Evolutionary conservation across 768 basidiomycete genomes (phyloP).

Genomic region (Phallus indusiatus): DNA sequence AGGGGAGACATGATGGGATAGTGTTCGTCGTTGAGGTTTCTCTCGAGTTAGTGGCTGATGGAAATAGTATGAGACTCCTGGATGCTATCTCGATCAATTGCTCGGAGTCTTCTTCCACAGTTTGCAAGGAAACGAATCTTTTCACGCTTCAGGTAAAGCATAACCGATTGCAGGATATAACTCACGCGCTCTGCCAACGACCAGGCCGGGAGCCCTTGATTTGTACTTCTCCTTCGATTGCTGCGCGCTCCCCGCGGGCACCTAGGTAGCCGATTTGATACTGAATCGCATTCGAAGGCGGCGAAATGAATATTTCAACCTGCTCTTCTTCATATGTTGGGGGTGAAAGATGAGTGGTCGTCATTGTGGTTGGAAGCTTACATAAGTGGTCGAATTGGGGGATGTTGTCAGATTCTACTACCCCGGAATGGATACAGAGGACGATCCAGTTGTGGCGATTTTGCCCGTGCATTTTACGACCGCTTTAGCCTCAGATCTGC

Average conservation of each 20-base stretch:
- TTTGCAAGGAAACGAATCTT: constrained; percentile 58
- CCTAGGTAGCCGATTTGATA: constrained; percentile 86
- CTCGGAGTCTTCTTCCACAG: constrained; percentile 53
- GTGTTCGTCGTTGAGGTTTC: constrained; percentile 16
- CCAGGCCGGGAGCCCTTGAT: constrained; percentile 57
- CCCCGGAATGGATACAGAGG: constrained; percentile 11
- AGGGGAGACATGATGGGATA: constrained; percentile 61
- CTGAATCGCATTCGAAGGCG: constrained; percentile 55
- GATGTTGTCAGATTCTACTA: too few relatives aligned
- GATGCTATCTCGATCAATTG: constrained; percentile 57
- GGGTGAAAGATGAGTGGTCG: constrained; percentile 3
- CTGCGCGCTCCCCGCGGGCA: constrained; percentile 71
- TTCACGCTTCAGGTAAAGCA: constrained; percentile 8
- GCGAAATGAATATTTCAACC: constrained; percentile 66
- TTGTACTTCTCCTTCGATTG: constrained; percentile 82
- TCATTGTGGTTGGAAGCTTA: not conserved
- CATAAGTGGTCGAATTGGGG: not conserved
- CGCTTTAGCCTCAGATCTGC: constrained; percentile 49
- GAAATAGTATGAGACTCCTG: constrained; percentile 47
- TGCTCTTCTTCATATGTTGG: constrained; percentile 1
- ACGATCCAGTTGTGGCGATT: constrained; percentile 56
- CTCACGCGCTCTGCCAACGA: constrained; percentile 65
- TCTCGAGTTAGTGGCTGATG: constrained; percentile 27
- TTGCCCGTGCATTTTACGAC: constrained; percentile 70
- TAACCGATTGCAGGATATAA: constrained; percentile 13